phyloP scores from a whole-genome alignment of 2,329 filamentous ascomycete species.

The Stachybotrys chartarum region DNA sequence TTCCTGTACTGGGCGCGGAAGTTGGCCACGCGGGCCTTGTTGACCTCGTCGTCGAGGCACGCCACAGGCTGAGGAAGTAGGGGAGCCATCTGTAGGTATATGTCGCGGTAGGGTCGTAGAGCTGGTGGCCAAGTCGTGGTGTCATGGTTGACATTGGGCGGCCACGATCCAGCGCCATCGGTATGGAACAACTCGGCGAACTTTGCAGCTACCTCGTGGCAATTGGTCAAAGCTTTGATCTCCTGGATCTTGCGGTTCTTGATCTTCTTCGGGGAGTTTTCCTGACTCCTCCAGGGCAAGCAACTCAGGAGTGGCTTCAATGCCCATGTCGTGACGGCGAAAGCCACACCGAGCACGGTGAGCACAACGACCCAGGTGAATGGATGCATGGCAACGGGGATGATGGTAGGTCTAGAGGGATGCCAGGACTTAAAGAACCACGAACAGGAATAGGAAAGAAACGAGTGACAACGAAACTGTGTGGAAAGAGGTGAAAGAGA shows the following conservation, averaged over 20 bases:
- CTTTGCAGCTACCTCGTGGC: background rate
- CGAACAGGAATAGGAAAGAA: background rate
- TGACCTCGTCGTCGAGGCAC: slow-evolving; percentile 18
- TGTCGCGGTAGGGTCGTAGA: slow-evolving; percentile 20
- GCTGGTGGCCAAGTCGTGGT: slow-evolving; percentile 14
- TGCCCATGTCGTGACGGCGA: background rate
- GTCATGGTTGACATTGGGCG: background rate
- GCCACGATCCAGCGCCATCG: background rate
- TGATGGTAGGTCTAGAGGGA: background rate
- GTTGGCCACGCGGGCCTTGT: slow-evolving; percentile 9
- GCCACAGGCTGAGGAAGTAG: slow-evolving; percentile 12
- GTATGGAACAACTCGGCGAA: background rate
- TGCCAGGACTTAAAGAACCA: background rate
- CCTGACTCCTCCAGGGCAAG: background rate
- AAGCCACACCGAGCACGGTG: background rate
- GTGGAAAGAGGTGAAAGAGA: background rate
- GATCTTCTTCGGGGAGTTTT: background rate
- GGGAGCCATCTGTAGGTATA: slow-evolving; percentile 19
- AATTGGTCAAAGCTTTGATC: background rate
- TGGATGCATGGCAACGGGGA: background rate
- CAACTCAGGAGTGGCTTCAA: background rate
- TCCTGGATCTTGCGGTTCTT: background rate
- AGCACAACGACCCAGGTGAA: background rate
- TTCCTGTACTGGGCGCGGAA: slow-evolving; percentile 13
- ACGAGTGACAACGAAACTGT: background rate